Percentiles rank a stretch among this genome's conserved stretches.
Conservation (phyloP, 805 yeast species). For the Barnettozyma vustinii region DNA sequence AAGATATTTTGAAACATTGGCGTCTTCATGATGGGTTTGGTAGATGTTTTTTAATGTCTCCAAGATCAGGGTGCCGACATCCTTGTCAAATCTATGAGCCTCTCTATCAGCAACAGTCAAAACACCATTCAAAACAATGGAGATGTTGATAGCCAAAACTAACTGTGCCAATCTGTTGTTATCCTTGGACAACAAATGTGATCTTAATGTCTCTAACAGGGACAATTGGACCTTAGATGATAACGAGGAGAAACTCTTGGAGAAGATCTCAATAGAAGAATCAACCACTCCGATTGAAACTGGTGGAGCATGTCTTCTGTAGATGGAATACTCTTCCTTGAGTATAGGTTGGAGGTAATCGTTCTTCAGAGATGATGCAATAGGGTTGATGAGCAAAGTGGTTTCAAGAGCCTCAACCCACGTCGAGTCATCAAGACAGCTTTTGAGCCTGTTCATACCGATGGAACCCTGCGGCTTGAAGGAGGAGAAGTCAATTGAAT, state of each 20-base stretch:
- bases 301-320: conserved; percentile 34
- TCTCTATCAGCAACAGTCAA: conserved; percentile 24
- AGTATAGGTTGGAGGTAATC: conserved; percentile 33
- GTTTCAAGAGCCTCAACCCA: conserved; percentile 34
- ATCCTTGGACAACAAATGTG: conserved; percentile 41
- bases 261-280: conserved; percentile 70
- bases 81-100: conserved; percentile 24
- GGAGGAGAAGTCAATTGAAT: conserved; percentile 13
- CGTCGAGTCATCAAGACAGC: conserved; percentile 27
- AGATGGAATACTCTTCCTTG: conserved; percentile 29
- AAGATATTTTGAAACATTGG: conserved; percentile 24
- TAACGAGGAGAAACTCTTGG: conserved; percentile 62
- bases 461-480: conserved; percentile 23
- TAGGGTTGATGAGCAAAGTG: conserved; percentile 28
- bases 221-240: conserved; percentile 81
- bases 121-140: conserved; percentile 58
- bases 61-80: conserved; percentile 40
- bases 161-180: conserved; percentile 29
- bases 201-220: conserved; percentile 72
- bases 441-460: conserved; percentile 28
- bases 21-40: conserved; percentile 1
- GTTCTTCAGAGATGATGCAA: conserved; percentile 34
- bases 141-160: conserved; percentile 56
- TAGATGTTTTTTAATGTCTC: conserved; percentile 41
- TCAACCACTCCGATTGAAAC: conserved; percentile 58